phyloP scores from a whole-genome alignment of 2,329 filamentous ascomycete species.

The Fusarium incarnatum region DNA sequence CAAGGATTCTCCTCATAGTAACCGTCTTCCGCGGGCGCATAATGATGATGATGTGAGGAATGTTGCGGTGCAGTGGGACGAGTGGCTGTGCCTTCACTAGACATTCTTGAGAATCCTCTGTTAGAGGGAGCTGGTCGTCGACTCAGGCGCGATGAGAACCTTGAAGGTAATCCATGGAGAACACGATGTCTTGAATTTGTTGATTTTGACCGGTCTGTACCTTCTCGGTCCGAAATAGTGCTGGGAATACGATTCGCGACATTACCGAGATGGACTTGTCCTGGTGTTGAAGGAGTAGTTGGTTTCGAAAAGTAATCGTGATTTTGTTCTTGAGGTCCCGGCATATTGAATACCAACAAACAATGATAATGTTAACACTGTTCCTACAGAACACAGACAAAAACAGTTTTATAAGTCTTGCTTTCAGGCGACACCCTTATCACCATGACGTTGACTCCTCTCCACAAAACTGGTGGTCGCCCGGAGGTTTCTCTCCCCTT shows the following conservation, averaged over 20 bases:
- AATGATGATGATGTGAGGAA: slow-evolving; percentile 1
- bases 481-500: slow-evolving; percentile 32
- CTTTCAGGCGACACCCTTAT: not conserved
- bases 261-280: slow-evolving; percentile 20
- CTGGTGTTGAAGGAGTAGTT: slow-evolving; percentile 15
- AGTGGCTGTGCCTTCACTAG: not conserved
- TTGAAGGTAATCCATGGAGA: slow-evolving; percentile 2
- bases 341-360: not conserved
- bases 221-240: slow-evolving; percentile 20
- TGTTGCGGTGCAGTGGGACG: not conserved
- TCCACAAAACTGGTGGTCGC: not conserved
- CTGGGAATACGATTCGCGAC: slow-evolving; percentile 24
- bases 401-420: slow-evolving; percentile 3
- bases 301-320: slow-evolving; percentile 27
- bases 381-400: rapidly evolving
- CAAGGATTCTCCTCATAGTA: slow-evolving; percentile 38
- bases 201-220: not conserved
- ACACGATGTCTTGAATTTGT: not conserved
- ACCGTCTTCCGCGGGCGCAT: slow-evolving; percentile 31
- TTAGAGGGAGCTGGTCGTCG: not conserved
- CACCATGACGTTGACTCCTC: slow-evolving; percentile 19
- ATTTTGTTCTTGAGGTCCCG: slow-evolving; percentile 1
- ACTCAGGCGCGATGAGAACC: slow-evolving; percentile 15
- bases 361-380: not conserved
- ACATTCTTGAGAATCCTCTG: not conserved